Percentiles rank a stretch among this genome's conserved stretches.
phyloP scores from a whole-genome alignment of 129 eudicot species.

The Flaveria robusta region DNA sequence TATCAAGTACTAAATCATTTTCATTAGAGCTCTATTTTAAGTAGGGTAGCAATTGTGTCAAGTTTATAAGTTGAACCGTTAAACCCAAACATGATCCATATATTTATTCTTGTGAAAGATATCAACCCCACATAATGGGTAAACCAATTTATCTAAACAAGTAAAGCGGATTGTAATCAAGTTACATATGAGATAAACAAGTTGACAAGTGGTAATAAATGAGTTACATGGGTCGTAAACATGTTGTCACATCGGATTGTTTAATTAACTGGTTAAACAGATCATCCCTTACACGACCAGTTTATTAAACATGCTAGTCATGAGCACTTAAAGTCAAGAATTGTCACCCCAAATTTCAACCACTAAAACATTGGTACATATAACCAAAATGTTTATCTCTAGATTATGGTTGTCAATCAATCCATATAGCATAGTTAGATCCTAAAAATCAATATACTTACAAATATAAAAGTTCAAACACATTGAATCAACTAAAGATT shows the following conservation, averaged over 20 bases:
- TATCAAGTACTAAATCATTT: neutral
- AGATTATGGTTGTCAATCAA: neutral
- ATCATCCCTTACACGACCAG: no score
- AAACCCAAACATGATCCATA: neutral
- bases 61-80: neutral
- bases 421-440: neutral
- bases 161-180: no score
- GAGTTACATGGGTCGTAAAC: no score
- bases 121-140: neutral
- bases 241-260: neutral
- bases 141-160: neutral
- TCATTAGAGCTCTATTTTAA: neutral
- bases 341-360: neutral
- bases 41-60: neutral
- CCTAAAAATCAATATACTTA: neutral
- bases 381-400: neutral
- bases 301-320: no score
- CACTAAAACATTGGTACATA: neutral
- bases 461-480: neutral
- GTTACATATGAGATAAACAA: no score
- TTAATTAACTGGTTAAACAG: neutral
- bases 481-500: neutral
- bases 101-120: neutral
- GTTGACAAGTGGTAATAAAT: no score
- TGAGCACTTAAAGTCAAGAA: no score